Evolutionary conservation across 1,284 basidiomycete genomes (phyloP).

Genomic region (Athelia sp.): DNA sequence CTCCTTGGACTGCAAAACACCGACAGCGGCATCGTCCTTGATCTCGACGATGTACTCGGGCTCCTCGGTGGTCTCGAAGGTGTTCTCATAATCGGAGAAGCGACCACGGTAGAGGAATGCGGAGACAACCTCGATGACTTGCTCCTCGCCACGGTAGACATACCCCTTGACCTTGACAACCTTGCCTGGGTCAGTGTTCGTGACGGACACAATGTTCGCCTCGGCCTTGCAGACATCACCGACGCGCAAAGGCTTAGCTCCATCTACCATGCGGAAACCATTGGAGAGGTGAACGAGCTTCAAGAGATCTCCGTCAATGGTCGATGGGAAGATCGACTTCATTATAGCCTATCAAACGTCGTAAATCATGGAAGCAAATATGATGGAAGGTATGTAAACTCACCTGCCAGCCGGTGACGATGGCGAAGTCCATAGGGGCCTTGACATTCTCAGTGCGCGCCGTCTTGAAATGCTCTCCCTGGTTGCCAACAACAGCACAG

Average conservation of each 20-base stretch:
- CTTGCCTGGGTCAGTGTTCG: slow-evolving; percentile 91
- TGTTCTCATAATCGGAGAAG: slow-evolving; percentile 92
- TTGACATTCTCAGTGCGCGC: slow-evolving; percentile 65
- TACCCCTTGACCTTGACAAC: slow-evolving; percentile 88
- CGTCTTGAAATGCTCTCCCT: slow-evolving; percentile 86
- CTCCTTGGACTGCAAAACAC: slow-evolving; percentile 92
- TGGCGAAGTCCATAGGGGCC: slow-evolving; percentile 98
- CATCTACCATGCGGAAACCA: slow-evolving; percentile 87
- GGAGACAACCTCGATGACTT: slow-evolving; percentile 91
- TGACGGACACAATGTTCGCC: slow-evolving; percentile 85
- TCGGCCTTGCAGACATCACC: slow-evolving; percentile 91
- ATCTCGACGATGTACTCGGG: slow-evolving; percentile 83
- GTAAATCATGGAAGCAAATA: slow-evolving; percentile 2
- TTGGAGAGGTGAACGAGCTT: slow-evolving; percentile 97
- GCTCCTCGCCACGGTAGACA: slow-evolving; percentile 71
- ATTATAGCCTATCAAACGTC: slow-evolving; percentile 74
- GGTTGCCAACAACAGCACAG: slow-evolving; percentile 92
- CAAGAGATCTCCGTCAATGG: slow-evolving; percentile 89
- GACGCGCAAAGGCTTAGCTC: slow-evolving; percentile 70
- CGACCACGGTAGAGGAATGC: slow-evolving; percentile 96
- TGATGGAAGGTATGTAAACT: slow-evolving; percentile 18
- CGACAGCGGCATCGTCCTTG: slow-evolving; percentile 76
- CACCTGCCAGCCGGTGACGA: slow-evolving; percentile 96
- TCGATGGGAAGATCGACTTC: slow-evolving; percentile 91
- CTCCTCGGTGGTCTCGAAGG: slow-evolving; percentile 90